phyloP scores from a whole-genome alignment of 2,329 filamentous ascomycete species.

The Aciculosporium take region DNA sequence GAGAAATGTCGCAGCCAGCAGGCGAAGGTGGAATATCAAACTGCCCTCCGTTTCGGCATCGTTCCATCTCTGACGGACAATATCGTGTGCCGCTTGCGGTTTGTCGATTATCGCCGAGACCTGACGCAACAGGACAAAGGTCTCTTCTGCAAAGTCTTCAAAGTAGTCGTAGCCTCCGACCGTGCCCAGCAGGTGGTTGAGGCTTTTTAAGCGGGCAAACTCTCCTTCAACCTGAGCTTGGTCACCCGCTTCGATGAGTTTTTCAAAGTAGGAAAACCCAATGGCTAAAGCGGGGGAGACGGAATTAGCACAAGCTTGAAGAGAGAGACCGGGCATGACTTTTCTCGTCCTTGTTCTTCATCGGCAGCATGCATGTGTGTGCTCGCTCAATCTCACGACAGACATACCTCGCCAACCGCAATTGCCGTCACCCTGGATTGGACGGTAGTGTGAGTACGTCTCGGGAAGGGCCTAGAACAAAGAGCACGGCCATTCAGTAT shows the following conservation, averaged over 20 bases:
- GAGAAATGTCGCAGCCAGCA: slow-evolving; percentile 75
- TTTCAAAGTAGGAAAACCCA: slow-evolving; percentile 87
- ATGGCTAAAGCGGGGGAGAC: slow-evolving; percentile 46
- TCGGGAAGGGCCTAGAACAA: slow-evolving; percentile 56
- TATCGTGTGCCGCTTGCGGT: slow-evolving; percentile 37
- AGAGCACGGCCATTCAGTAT: slow-evolving; percentile 7
- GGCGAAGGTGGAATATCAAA: slow-evolving; percentile 73
- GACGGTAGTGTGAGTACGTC: slow-evolving; percentile 77
- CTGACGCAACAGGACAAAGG: slow-evolving; percentile 50
- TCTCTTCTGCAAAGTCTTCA: slow-evolving; percentile 74
- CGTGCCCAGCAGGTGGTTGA: slow-evolving; percentile 56
- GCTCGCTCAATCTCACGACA: slow-evolving; percentile 4
- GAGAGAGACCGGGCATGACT: background rate
- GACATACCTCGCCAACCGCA: slow-evolving; percentile 92
- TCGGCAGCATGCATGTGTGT: background rate
- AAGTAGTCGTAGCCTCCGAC: slow-evolving; percentile 58
- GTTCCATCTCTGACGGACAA: slow-evolving; percentile 60
- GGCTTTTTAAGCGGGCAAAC: slow-evolving; percentile 52
- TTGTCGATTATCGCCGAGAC: slow-evolving; percentile 46
- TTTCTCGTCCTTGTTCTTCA: background rate
- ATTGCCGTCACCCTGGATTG: slow-evolving; percentile 82
- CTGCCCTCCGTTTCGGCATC: slow-evolving; percentile 49
- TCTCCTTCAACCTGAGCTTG: slow-evolving; percentile 53
- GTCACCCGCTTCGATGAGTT: slow-evolving; percentile 55
- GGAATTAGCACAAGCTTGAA: background rate